These are phyloP conservation scores for Termitomyces sp. DNA, from an alignment of 768 basidiomycete genomes.

Conservation along the genomic window DNA sequence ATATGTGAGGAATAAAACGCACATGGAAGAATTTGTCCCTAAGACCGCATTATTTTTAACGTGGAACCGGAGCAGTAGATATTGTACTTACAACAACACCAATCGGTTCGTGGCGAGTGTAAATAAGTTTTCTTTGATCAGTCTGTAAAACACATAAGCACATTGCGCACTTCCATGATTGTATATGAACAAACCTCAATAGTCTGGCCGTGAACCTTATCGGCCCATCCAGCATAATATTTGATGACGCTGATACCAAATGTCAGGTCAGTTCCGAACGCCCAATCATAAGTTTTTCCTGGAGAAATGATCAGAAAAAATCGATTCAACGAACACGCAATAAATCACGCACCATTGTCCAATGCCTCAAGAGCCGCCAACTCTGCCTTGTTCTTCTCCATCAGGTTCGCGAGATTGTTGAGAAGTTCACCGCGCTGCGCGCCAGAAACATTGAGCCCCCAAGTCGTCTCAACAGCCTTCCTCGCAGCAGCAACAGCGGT, in stretches of 20 bases:
- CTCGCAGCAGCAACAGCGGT: slow-evolving; percentile 64
- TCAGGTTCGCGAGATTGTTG: slow-evolving; percentile 43
- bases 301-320: neutral
- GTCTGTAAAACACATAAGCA: slow-evolving; percentile 19
- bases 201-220: slow-evolving; percentile 46
- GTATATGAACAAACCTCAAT: slow-evolving; percentile 29
- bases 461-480: slow-evolving; percentile 23
- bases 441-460: slow-evolving; percentile 46
- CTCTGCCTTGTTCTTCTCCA: slow-evolving; percentile 40
- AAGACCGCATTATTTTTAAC: neutral
- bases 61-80: neutral
- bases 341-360: slow-evolving; percentile 30
- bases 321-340: neutral
- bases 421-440: slow-evolving; percentile 33
- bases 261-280: slow-evolving; percentile 18
- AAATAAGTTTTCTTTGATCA: slow-evolving; percentile 42
- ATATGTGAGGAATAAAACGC: neutral
- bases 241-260: slow-evolving; percentile 29
- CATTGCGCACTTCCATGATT: neutral
- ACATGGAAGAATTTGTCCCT: slow-evolving; percentile 26
- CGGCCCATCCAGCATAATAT: slow-evolving; percentile 60
- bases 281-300: slow-evolving; percentile 26
- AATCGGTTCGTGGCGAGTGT: slow-evolving; percentile 59
- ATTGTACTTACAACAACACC: slow-evolving; percentile 33
- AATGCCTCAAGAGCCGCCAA: slow-evolving; percentile 46